phyloP scores from a whole-genome alignment of 768 basidiomycete species.

The Lactarius deliciosus region DNA sequence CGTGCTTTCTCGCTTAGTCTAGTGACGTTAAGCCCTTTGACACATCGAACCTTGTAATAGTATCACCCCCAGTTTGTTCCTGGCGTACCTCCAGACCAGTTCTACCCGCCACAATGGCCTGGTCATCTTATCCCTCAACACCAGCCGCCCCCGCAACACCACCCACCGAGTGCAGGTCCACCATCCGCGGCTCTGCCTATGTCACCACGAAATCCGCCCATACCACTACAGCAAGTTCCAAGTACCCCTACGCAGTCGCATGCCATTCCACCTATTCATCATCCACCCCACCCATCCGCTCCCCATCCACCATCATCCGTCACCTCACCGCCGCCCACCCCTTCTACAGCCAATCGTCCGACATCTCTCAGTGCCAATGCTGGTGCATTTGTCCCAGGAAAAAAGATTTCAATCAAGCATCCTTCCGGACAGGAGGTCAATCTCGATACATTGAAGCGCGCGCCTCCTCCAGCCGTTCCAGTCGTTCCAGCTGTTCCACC shows the following conservation, averaged over 20 bases:
- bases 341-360: slow-evolving; percentile 45
- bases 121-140: slow-evolving; percentile 35
- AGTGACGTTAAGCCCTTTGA: slow-evolving; percentile 20
- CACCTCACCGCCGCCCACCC: slow-evolving; percentile 69
- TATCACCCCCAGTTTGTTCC: slow-evolving; percentile 34
- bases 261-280: slow-evolving; percentile 48
- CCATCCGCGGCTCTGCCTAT: slow-evolving; percentile 58
- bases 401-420: slow-evolving; percentile 35
- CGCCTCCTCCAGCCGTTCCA: slow-evolving; percentile 43
- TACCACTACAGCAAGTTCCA: slow-evolving; percentile 49
- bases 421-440: slow-evolving; percentile 60
- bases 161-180: slow-evolving; percentile 46
- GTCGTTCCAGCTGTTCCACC: slow-evolving; percentile 40
- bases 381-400: slow-evolving; percentile 61
- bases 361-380: slow-evolving; percentile 59
- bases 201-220: slow-evolving; percentile 65
- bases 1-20: slow-evolving; percentile 32
- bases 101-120: slow-evolving; percentile 40
- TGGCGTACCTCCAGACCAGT: slow-evolving; percentile 45
- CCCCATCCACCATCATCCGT: slow-evolving; percentile 48
- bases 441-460: slow-evolving; percentile 53
- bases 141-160: slow-evolving; percentile 45
- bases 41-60: slow-evolving; percentile 38
- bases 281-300: slow-evolving; percentile 50
- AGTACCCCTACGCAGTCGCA: slow-evolving; percentile 70